Conservation (phyloP, 306 rosid species). For the Malus asiatica region DNA sequence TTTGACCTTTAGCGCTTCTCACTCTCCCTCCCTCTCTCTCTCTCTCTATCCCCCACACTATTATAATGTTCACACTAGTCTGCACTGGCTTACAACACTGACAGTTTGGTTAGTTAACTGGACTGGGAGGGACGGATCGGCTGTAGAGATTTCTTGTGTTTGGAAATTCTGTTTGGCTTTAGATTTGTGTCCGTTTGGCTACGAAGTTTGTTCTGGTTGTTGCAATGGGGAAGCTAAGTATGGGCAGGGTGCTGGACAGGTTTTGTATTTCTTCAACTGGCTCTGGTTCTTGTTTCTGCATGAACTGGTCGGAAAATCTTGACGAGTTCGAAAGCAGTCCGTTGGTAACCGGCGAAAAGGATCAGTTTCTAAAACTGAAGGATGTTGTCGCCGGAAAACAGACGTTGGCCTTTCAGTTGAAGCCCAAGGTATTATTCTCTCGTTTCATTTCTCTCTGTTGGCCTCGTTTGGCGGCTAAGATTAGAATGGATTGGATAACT, state of each 20-base stretch:
- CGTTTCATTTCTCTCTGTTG: background rate
- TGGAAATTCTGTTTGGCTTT: slow-evolving; percentile 4
- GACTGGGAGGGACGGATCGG: slow-evolving; percentile 1
- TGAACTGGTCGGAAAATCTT: slow-evolving; percentile 41
- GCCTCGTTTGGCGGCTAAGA: no score
- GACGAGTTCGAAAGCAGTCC: slow-evolving; percentile 56
- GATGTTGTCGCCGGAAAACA: slow-evolving; percentile 72
- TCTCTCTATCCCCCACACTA: background rate
- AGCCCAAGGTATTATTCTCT: slow-evolving; percentile 59
- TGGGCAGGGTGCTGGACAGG: slow-evolving; percentile 51
- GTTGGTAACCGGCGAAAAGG: slow-evolving; percentile 35
- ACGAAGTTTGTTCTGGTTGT: background rate
- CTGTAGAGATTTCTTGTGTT: slow-evolving; percentile 4
- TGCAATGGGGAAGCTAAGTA: slow-evolving; percentile 67
- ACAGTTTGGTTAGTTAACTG: slow-evolving; percentile 14
- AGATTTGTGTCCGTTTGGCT: slow-evolving; percentile 25
- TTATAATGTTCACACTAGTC: slow-evolving; percentile 23
- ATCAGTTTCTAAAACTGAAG: slow-evolving; percentile 48
- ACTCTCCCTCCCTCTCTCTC: background rate
- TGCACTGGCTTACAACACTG: slow-evolving; percentile 16
- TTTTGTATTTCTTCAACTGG: slow-evolving; percentile 43
- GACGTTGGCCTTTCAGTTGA: slow-evolving; percentile 83
- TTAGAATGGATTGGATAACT: background rate
- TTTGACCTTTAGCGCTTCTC: slow-evolving; percentile 34
- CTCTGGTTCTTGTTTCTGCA: slow-evolving; percentile 64